A percentile compares a stretch with the other conserved stretches of the same genome.
phyloP scores from a whole-genome alignment of 768 basidiomycete species.

The Mycena polygramma region DNA sequence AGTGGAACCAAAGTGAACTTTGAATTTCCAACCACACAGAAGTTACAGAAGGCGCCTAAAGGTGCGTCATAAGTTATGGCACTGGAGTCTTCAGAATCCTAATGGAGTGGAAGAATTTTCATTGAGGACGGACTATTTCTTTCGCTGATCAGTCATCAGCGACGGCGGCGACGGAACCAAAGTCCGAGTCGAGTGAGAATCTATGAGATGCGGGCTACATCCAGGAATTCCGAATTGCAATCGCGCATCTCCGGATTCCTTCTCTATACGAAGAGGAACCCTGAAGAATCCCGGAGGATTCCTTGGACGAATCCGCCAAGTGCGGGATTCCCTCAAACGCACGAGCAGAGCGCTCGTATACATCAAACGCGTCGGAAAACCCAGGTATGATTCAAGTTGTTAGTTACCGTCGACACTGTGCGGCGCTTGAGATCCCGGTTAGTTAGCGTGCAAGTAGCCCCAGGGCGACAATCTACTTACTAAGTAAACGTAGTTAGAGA shows the following conservation, averaged over 20 bases:
- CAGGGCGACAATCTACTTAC: neutral
- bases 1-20: too few relatives aligned
- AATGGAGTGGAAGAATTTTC: neutral
- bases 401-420: conserved; percentile 1
- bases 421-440: neutral
- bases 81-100: neutral
- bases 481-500: neutral
- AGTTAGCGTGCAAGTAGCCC: neutral
- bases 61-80: neutral
- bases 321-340: conserved; percentile 24
- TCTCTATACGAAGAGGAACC: neutral
- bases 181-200: neutral
- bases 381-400: neutral
- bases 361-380: conserved; percentile 26
- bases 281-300: conserved; percentile 5
- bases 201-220: neutral
- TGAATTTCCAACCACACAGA: too few relatives aligned
- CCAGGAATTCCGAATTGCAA: neutral
- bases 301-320: conserved; percentile 4
- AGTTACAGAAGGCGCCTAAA: too few relatives aligned
- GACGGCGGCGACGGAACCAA: neutral
- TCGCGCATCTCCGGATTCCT: neutral
- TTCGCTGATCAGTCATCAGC: too few relatives aligned
- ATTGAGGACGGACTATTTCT: neutral
- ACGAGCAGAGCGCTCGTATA: neutral